A percentile compares a stretch with the other conserved stretches of the same genome.
Evolutionary conservation across 352 stramenopile genomes (phyloP).

Genomic region (Pythium folliculosum): DNA sequence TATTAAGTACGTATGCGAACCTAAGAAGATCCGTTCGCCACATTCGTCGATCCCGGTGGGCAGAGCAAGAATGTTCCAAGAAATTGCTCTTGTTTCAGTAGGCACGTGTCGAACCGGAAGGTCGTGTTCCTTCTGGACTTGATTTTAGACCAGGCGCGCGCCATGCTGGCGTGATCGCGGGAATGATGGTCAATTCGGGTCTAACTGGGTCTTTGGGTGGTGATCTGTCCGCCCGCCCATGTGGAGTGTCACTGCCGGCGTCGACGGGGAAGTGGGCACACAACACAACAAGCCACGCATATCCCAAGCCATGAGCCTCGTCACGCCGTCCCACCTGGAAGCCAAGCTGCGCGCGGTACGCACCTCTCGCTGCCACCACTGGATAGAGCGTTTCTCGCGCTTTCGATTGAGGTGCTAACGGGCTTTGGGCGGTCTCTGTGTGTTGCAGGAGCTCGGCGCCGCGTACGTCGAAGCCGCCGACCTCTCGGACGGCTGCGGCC

Average conservation of each 20-base stretch:
- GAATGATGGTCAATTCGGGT: slow-evolving; percentile 3
- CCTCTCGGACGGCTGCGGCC: slow-evolving; percentile 80
- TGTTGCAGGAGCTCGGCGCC: slow-evolving; percentile 55
- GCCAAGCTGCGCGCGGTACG: slow-evolving; percentile 24
- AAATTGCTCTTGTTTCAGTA: slow-evolving; percentile 10
- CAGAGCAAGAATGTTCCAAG: neutral
- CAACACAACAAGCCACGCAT: neutral
- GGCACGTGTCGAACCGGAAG: neutral
- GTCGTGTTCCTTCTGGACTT: neutral
- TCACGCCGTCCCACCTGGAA: slow-evolving; percentile 25
- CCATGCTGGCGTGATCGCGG: neutral
- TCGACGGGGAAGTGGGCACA: neutral
- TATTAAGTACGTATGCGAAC: slow-evolving; percentile 5
- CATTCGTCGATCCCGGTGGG: neutral
- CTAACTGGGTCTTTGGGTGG: slow-evolving; percentile 14
- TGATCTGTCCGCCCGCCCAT: neutral
- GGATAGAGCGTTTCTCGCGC: neutral
- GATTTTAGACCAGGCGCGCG: neutral
- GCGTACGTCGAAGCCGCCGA: slow-evolving; percentile 72
- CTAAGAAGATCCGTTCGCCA: neutral
- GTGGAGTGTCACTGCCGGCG: neutral
- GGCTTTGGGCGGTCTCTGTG: neutral
- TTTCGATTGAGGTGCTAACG: neutral
- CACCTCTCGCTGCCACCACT: neutral
- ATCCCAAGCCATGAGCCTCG: slow-evolving; percentile 17